Base-by-base conservation (phyloP, 345 rosid genomes). In the Isatis tinctoria region DNA sequence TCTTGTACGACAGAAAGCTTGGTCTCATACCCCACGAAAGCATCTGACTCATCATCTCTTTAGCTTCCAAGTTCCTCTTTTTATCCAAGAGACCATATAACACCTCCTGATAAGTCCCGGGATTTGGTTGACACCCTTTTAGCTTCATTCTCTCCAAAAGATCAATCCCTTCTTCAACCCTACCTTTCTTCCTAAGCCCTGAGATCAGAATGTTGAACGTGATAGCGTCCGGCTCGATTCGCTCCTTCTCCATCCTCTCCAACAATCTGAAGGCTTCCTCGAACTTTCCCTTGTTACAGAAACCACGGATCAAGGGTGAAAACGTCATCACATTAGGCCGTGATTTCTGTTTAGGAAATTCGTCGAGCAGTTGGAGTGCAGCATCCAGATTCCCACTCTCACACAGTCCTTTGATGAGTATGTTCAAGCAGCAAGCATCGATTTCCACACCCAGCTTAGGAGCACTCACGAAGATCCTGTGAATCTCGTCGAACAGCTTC, bases 121-220 rank as follows among this genome's bases (percentile, higher is more conserved):
- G 76, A 74, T 90, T 85, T 1, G 98, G 97, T 56, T 85, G 74
- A 75, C 90, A 87, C 22, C 97, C 96, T 54, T 80, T 86, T 1
- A 68, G 40, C 75, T 81, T 83, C 96, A 94, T 90, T 43, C 65
- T 73, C 82, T 85, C 81, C 79, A 94, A 63, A 10, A 89, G 57
- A 65, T 78, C 71, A 82, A 87, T 71, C 60, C 86, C 94, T 40
- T 93, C 92, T 33, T 83, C 85, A 65, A 93, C 82, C 71, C 83
- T 90, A 43, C 90, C 89, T 74, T 81, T 82, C 81, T 86, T 94
- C 78, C 98, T 85, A 14, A 88, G 82, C 3, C 97, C 97, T 4
- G 92, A 89, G 44, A 94, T 88, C 89, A 94, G n/a, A 54, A 91
- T 87, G 75, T 94, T 94, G 20, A 87, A 94, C 4, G 86, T 82